Percentiles rank a stretch among this genome's conserved stretches.
These are phyloP conservation scores for Populus tomentosa DNA, from an alignment of 441 rosid genomes.

Conservation along the genomic window DNA sequence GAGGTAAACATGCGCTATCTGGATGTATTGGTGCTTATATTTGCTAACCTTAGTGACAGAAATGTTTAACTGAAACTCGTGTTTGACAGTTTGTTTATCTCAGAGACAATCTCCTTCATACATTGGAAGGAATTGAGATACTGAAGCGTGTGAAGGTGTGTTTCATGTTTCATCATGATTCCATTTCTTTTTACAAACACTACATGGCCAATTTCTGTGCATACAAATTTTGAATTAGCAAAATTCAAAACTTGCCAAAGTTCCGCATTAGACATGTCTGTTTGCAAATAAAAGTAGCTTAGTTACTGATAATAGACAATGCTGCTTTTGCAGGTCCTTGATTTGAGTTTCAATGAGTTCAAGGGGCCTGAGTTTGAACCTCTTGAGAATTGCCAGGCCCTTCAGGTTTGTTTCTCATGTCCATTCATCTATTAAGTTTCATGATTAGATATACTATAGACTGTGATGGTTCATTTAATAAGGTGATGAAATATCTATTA, in stretches of 20 bases:
- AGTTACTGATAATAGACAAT: conserved; percentile 14
- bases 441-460: not conserved
- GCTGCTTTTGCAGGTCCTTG: conserved; percentile 73
- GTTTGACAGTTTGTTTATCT: conserved; percentile 90
- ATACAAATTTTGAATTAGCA: not conserved
- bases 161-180: conserved; percentile 1
- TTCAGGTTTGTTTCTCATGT: conserved; percentile 64
- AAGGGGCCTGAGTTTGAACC: conserved; percentile 99
- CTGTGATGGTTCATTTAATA: conserved; percentile 18
- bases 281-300: conserved; percentile 1
- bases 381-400: conserved; percentile 81
- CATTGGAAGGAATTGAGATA: conserved; percentile 92
- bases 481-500: conserved; percentile 25
- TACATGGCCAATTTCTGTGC: not conserved
- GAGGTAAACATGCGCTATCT: conserved; percentile 53
- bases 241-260: not conserved
- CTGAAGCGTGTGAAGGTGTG: conserved; percentile 94
- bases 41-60: conserved; percentile 8
- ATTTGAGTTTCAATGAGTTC: conserved; percentile 98
- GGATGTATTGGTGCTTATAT: conserved; percentile 9
- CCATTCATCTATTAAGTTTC: conserved; percentile 19
- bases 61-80: conserved; percentile 14
- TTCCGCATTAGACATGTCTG: not conserved
- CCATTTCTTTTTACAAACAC: not conserved
- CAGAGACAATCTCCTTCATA: conserved; percentile 88